Conservation (phyloP, 371 early-diverging fungal species). For the Rhizomucor pusillus region DNA sequence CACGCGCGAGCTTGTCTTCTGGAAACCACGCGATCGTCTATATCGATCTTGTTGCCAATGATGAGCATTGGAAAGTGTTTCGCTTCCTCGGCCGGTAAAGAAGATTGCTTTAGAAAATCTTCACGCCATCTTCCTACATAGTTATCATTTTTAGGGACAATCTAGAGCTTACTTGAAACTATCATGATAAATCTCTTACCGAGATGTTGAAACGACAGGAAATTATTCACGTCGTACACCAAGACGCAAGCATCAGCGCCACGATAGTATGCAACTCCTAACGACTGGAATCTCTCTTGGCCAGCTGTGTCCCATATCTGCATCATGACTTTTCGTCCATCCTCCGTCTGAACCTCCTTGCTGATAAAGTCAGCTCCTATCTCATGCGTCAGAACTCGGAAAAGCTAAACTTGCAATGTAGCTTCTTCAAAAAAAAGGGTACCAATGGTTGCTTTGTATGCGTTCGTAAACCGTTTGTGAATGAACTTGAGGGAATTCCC, state of each 20-base stretch:
- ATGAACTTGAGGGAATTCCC: slow-evolving; percentile 62
- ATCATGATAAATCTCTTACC: slow-evolving; percentile 12
- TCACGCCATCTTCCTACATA: slow-evolving; percentile 93
- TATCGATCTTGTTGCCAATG: slow-evolving; percentile 20
- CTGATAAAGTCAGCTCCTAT: slow-evolving; percentile 89
- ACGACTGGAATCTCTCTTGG: slow-evolving; percentile 79
- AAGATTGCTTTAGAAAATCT: slow-evolving; percentile 67
- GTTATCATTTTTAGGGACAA: too few relatives aligned
- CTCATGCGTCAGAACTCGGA: not conserved
- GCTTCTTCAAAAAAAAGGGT: too few relatives aligned
- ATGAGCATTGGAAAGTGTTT: slow-evolving; percentile 25
- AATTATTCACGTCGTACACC: slow-evolving; percentile 94
- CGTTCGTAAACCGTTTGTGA: slow-evolving; percentile 88
- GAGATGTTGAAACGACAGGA: slow-evolving; percentile 37
- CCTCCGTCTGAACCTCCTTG: slow-evolving; percentile 79
- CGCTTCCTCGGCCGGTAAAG: slow-evolving; percentile 18
- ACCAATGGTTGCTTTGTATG: slow-evolving; percentile 98
- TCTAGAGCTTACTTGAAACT: too few relatives aligned
- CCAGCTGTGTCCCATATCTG: slow-evolving; percentile 92
- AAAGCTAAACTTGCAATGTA: too few relatives aligned
- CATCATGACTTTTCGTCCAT: slow-evolving; percentile 67
- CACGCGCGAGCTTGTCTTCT: slow-evolving; percentile 67
- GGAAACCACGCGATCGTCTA: slow-evolving; percentile 64
- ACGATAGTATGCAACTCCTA: slow-evolving; percentile 97
- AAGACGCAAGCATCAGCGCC: slow-evolving; percentile 92